Percentiles rank a stretch among this genome's conserved stretches.
These are phyloP conservation scores for Leptographium procerum DNA, from an alignment of 2,329 filamentous ascomycete genomes.

Conservation along the genomic window DNA sequence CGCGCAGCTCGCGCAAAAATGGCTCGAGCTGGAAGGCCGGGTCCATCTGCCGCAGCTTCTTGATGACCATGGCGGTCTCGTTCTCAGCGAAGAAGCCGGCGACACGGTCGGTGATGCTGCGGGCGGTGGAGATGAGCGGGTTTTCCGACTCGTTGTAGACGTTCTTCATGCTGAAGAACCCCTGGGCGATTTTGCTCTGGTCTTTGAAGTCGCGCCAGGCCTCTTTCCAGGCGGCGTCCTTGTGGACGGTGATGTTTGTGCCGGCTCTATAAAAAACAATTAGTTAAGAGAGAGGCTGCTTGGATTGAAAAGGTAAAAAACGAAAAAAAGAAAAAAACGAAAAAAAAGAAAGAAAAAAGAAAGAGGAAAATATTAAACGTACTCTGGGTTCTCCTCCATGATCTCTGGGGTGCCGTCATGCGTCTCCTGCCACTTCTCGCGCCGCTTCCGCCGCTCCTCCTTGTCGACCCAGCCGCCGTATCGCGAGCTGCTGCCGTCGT, in stretches of 20 bases:
- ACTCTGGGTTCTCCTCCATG: constrained; percentile 79
- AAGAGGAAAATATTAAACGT: constrained; percentile 27
- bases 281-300: too few species aligned
- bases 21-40: constrained; percentile 89
- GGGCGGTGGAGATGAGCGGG: constrained; percentile 81
- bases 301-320: background rate
- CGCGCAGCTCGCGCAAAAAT: constrained; percentile 88
- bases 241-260: constrained; percentile 89
- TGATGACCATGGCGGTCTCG: constrained; percentile 94
- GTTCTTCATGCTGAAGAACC: constrained; percentile 73
- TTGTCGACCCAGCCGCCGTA: constrained; percentile 97
- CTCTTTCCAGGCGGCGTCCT: constrained; percentile 95
- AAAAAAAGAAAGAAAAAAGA: background rate
- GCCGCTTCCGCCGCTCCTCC: constrained; percentile 74
- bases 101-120: constrained; percentile 85
- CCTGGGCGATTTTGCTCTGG: constrained; percentile 76
- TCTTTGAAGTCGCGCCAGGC: constrained; percentile 96
- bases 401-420: constrained; percentile 43
- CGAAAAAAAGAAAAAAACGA: constrained; percentile 13
- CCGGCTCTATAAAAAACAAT: constrained; percentile 78
- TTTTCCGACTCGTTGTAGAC: constrained; percentile 97
- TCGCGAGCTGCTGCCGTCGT: constrained; percentile 89
- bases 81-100: constrained; percentile 98
- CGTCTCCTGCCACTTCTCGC: constrained; percentile 62
- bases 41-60: constrained; percentile 94